A percentile compares a stretch with the other conserved stretches of the same genome.
Conservation (phyloP, 2,329 filamentous ascomycete genomes). For the Lecanicillium sp. region DNA sequence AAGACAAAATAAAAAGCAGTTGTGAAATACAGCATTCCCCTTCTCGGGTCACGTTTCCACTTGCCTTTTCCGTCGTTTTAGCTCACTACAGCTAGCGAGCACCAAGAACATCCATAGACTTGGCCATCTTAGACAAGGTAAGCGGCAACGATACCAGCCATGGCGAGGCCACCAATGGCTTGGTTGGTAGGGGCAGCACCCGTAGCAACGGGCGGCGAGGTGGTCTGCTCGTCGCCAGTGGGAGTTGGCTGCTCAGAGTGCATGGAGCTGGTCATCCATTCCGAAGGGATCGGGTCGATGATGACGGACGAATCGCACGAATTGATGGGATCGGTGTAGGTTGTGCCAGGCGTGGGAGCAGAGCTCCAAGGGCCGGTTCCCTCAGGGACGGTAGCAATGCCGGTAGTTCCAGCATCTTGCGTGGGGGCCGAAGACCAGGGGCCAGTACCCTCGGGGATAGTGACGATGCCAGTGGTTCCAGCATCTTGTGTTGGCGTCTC, state of each 20-base stretch:
- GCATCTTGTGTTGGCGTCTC: not conserved
- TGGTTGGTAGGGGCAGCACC: conserved; percentile 15
- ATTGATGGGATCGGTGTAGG: conserved; percentile 3
- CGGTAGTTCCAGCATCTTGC: conserved; percentile 26
- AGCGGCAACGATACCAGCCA: conserved; percentile 29
- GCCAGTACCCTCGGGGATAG: conserved; percentile 34
- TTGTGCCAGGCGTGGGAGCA: not conserved
- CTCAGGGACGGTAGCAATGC: not conserved
- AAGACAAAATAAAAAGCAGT: not conserved
- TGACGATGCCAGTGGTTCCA: conserved; percentile 7
- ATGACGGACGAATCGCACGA: not conserved
- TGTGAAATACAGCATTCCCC: too few relatives aligned
- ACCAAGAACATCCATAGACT: too few relatives aligned
- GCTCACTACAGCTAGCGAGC: not conserved
- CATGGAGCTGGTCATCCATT: not conserved
- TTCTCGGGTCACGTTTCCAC: too few relatives aligned
- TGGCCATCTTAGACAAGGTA: conserved; percentile 36
- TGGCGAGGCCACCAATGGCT: conserved; percentile 25
- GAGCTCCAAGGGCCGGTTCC: not conserved
- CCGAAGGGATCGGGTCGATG: not conserved
- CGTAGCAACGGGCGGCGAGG: not conserved
- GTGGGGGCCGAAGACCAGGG: conserved; percentile 39
- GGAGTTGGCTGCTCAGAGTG: not conserved
- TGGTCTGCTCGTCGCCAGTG: not conserved
- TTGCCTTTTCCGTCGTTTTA: not conserved